Percentiles rank a stretch among this genome's conserved stretches.
Conservation (phyloP, 2,329 filamentous ascomycete genomes). For the Talaromyces pinophilus region DNA sequence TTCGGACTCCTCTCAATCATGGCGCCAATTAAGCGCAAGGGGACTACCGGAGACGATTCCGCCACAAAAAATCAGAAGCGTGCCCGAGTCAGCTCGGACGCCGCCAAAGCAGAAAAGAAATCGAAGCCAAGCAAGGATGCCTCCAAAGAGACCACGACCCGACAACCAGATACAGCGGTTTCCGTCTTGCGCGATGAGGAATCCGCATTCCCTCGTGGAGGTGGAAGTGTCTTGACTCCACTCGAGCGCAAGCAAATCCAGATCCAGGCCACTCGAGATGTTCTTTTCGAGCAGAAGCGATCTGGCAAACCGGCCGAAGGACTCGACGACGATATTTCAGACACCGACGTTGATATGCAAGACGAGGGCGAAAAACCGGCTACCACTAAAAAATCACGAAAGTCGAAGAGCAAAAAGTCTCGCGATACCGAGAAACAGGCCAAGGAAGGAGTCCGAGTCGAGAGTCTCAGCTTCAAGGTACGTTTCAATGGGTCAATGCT, state of each 20-base stretch:
- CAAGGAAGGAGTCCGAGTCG: slow-evolving; percentile 67
- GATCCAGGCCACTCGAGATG: slow-evolving; percentile 88
- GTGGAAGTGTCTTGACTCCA: slow-evolving; percentile 84
- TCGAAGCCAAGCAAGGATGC: slow-evolving; percentile 34
- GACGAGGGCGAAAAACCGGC: slow-evolving; percentile 44
- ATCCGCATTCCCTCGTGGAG: slow-evolving; percentile 86
- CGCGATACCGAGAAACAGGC: slow-evolving; percentile 53
- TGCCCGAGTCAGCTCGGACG: slow-evolving; percentile 42
- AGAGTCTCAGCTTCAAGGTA: slow-evolving; percentile 88
- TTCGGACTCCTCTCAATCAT: slow-evolving; percentile 30
- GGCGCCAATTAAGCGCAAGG: slow-evolving; percentile 51
- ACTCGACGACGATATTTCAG: slow-evolving; percentile 57
- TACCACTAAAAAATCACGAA: slow-evolving; percentile 42
- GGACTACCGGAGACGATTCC: slow-evolving; percentile 39
- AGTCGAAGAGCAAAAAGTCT: slow-evolving; percentile 51
- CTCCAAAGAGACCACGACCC: slow-evolving; percentile 27
- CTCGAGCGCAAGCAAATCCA: slow-evolving; percentile 96
- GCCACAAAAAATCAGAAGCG: slow-evolving; percentile 42
- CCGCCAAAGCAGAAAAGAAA: slow-evolving; percentile 32
- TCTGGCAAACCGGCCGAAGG: slow-evolving; percentile 51
- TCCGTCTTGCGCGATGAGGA: slow-evolving; percentile 71
- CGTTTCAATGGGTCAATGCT: slow-evolving; percentile 26
- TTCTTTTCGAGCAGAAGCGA: slow-evolving; percentile 79
- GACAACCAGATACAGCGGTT: slow-evolving; percentile 37
- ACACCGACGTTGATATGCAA: slow-evolving; percentile 57